A percentile compares a stretch with the other conserved stretches of the same genome.
Conservation (phyloP, 306 rosid genomes). For the Prunus armeniaca region DNA sequence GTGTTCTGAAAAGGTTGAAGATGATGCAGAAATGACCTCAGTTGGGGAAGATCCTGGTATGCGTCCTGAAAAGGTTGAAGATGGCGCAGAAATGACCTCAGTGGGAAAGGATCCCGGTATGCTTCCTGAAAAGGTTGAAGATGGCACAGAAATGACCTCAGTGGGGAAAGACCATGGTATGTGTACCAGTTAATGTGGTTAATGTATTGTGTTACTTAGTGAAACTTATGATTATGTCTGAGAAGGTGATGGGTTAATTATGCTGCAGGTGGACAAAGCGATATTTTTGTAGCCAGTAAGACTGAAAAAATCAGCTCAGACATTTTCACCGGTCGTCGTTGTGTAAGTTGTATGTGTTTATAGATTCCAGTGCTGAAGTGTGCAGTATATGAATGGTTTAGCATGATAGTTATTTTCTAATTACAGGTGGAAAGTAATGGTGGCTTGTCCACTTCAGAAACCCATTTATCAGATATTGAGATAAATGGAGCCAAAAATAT, state of each 20-base stretch:
- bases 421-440: conserved; percentile 62
- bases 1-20: conserved; percentile 27
- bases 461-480: conserved; percentile 35
- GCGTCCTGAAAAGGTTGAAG: conserved; percentile 27
- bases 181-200: conserved; percentile 33
- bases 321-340: conserved; percentile 69
- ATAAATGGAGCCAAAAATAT: conserved; percentile 36
- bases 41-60: conserved; percentile 34
- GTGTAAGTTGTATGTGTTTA: conserved; percentile 99
- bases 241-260: conserved; percentile 18
- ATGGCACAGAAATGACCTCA: conserved; percentile 16
- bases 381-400: conserved; percentile 42
- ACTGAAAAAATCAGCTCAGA: conserved; percentile 32
- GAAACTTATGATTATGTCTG: conserved; percentile 30
- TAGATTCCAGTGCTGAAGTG: conserved; percentile 42
- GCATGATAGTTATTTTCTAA: conserved; percentile 39
- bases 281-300: conserved; percentile 26
- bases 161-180: conserved; percentile 30
- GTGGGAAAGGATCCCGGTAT: conserved; percentile 30
- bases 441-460: conserved; percentile 28
- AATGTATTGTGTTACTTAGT: conserved; percentile 16
- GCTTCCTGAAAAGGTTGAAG: conserved; percentile 24
- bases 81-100: conserved; percentile 20
- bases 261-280: conserved; percentile 48
- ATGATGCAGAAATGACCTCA: conserved; percentile 19